A percentile compares a stretch with the other conserved stretches of the same genome.
Conservation (phyloP, 768 basidiomycete species). For the Lactarius pseudohatsudake region DNA sequence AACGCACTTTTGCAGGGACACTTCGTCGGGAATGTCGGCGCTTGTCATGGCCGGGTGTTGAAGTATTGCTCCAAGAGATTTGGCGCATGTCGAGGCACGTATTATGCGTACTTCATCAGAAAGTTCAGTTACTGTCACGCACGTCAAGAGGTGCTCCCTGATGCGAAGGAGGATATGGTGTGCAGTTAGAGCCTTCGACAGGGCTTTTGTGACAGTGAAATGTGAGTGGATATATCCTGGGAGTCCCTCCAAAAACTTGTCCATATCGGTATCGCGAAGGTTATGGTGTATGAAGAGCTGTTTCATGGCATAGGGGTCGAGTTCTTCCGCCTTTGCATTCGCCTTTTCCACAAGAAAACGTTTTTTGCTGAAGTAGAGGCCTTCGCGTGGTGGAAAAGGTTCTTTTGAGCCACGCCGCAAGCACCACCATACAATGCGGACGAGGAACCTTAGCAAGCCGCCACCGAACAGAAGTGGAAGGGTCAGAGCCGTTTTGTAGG, state of each 20-base stretch:
- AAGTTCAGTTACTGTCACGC: slow-evolving; percentile 7
- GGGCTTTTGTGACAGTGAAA: background rate
- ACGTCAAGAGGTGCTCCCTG: slow-evolving; percentile 19
- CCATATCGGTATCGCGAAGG: slow-evolving; percentile 17
- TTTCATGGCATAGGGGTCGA: slow-evolving; percentile 11
- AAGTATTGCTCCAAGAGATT: slow-evolving; percentile 11
- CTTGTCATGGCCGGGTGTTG: background rate
- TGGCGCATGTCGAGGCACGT: slow-evolving; percentile 5
- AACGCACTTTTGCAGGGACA: too few species aligned
- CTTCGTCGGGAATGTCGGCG: too few species aligned
- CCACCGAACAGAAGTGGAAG: background rate
- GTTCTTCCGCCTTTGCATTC: background rate
- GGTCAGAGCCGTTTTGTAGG: slow-evolving; percentile 22
- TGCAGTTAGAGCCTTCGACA: background rate
- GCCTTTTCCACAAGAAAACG: background rate
- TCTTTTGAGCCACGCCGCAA: too few species aligned
- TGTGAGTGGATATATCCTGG: slow-evolving; percentile 14
- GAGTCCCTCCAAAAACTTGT: slow-evolving; percentile 14
- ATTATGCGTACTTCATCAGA: slow-evolving; percentile 1
- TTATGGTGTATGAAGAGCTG: slow-evolving; percentile 14
- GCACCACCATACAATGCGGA: background rate
- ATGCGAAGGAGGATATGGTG: background rate
- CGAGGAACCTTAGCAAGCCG: background rate
- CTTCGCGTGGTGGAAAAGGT: background rate
- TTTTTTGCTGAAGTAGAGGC: background rate